Base-by-base conservation (phyloP, 257 asterid genomes). In the Solanum stenotomum region DNA sequence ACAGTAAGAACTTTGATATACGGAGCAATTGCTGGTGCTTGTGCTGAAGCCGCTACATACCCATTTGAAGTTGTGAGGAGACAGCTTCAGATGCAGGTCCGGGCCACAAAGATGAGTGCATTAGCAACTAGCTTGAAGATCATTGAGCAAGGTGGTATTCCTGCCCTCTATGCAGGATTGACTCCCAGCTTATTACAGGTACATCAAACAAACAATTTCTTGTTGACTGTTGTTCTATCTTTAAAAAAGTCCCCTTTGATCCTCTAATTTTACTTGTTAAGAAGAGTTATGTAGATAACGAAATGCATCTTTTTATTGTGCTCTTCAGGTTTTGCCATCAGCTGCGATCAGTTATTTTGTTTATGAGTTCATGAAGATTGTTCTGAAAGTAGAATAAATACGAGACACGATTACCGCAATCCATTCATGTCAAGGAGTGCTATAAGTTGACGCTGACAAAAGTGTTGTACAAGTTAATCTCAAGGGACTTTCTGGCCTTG, bases 61-160 rank as follows among this genome's bases (percentile, higher is more conserved):
- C 99, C 99, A 14, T 97, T 97, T 90, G 99, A 97, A 91, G 99
- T 97, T 83, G 96, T 97, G 88, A 94, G 99, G 90, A 94, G 99
- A 89, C 98, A 95, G 89, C 99, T 97, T 88, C 99, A 97, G 93
- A 93, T 97, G 99, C 99, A 97, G 92, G 96, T 94, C 49, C 92
- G 88, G 70, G 98, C 98, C 42, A 92, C 94, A 33, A 93, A 93
- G 88, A 93, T 95, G 96, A 93, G 98, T 87, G 95, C 98, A 6
- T 70, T 95, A 90, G 95, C 95, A 86, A 97, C 99, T 85, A 90
- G 95, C 85, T 20, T 93, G 87, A 96, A 93, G 92, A 94, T 96
- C 87, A 94, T 96, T 33, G 98, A 96, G 90, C 96, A 94, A 84
- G 99, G 99, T 70, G 99, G 99, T 65, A 84, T 97, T 88, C 96